Evolutionary conservation across 1,139 yeast genomes (phyloP).

Genomic region (Torulaspora pretoriensis): DNA sequence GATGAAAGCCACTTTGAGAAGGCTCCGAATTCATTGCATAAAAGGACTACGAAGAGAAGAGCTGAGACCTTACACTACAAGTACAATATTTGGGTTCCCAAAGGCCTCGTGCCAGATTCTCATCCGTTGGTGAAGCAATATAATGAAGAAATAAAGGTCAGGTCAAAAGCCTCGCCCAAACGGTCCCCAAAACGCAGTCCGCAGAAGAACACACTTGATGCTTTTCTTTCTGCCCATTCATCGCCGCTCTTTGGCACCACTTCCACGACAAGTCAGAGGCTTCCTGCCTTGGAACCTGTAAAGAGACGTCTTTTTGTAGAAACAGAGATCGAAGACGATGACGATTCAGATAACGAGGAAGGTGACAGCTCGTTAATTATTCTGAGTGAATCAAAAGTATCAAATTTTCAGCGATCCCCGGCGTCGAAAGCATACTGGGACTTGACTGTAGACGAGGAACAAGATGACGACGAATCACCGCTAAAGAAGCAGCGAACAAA

Average conservation of each 20-base stretch:
- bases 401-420: not conserved
- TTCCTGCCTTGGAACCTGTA: constrained; percentile 12
- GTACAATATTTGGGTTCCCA: constrained; percentile 25
- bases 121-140: constrained; percentile 19
- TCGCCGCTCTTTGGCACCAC: constrained; percentile 18
- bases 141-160: constrained; percentile 7
- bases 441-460: constrained; percentile 5
- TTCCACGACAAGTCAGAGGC: not conserved
- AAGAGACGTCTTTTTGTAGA: constrained; percentile 24
- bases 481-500: constrained; percentile 8
- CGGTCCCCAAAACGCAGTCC: constrained; percentile 12
- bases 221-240: constrained; percentile 23
- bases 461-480: constrained; percentile 9
- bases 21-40: not conserved
- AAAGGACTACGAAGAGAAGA: constrained; percentile 1
- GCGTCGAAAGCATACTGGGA: not conserved
- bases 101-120: constrained; percentile 20
- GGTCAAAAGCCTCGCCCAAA: constrained; percentile 8
- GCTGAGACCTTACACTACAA: not conserved
- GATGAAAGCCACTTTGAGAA: not conserved
- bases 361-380: constrained; percentile 25
- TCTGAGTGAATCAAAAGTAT: constrained; percentile 17
- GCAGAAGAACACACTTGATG: constrained; percentile 29
- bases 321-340: constrained; percentile 9
- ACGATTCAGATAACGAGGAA: constrained; percentile 6